A percentile compares a stretch with the other conserved stretches of the same genome.
phyloP scores from a whole-genome alignment of 768 basidiomycete genomes.

The Psilocybe tampanensis region DNA sequence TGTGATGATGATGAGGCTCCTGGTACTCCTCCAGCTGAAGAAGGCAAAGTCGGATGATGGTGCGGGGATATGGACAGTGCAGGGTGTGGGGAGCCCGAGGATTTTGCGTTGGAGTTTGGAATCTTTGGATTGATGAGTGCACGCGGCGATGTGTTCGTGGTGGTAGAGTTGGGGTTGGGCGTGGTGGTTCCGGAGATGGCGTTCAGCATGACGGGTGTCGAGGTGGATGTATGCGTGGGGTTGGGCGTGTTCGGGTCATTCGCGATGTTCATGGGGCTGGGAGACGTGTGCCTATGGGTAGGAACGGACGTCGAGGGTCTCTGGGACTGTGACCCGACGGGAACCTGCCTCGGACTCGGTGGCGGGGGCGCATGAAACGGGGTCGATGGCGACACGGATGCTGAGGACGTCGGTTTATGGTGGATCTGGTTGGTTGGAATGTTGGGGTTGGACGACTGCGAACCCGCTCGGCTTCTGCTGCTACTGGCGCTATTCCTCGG shows the following conservation, averaged over 20 bases:
- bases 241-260: neutral
- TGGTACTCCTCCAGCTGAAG: no score
- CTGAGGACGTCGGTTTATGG: neutral
- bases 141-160: neutral
- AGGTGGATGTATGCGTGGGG: neutral
- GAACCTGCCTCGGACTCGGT: constrained; percentile 11
- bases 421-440: neutral
- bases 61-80: constrained; percentile 1
- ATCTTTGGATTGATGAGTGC: neutral
- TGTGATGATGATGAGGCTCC: no score
- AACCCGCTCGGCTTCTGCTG: constrained; percentile 9
- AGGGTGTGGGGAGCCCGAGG: constrained; percentile 12
- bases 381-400: constrained; percentile 18
- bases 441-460: constrained; percentile 9
- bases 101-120: constrained; percentile 1
- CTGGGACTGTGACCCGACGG: neutral
- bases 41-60: neutral
- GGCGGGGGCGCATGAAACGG: constrained; percentile 27
- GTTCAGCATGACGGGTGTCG: neutral
- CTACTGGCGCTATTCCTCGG: neutral
- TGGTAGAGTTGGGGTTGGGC: neutral
- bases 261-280: neutral
- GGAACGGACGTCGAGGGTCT: neutral
- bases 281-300: neutral
- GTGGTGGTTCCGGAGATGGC: no score